A percentile compares a stretch with the other conserved stretches of the same genome.
Conservation (phyloP, 2,329 filamentous ascomycete species). For the Diaporthe sp. region DNA sequence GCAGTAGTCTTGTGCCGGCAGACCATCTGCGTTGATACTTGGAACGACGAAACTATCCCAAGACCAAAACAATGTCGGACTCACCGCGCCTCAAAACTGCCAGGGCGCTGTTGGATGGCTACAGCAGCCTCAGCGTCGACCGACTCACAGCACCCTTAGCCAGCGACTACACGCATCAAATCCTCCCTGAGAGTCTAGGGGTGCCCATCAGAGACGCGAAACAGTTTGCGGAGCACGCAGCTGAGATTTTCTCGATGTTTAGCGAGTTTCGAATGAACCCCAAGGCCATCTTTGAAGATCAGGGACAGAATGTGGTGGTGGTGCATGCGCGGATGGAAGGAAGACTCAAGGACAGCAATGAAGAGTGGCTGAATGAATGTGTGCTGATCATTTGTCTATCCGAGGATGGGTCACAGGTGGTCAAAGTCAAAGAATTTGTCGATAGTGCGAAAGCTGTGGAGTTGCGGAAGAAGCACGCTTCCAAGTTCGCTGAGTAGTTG, state of each 20-base stretch:
- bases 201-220: neutral
- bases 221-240: neutral
- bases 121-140: neutral
- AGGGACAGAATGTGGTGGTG: neutral
- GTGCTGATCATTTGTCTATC: neutral
- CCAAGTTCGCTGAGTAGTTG: neutral
- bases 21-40: neutral
- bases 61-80: neutral
- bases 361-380: constrained; percentile 3
- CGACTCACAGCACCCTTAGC: neutral
- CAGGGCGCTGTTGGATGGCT: neutral
- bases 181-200: constrained; percentile 1
- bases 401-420: neutral
- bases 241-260: neutral
- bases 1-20: neutral
- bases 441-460: constrained; percentile 5
- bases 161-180: neutral
- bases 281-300: neutral
- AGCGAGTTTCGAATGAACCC: neutral
- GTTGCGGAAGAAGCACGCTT: neutral
- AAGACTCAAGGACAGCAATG: neutral
- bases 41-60: neutral
- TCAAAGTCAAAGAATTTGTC: neutral
- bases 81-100: neutral
- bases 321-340: constrained; percentile 5